These are phyloP conservation scores for Nakazawaea laoshanensis DNA, from an alignment of 805 yeast species.

Conservation along the genomic window DNA sequence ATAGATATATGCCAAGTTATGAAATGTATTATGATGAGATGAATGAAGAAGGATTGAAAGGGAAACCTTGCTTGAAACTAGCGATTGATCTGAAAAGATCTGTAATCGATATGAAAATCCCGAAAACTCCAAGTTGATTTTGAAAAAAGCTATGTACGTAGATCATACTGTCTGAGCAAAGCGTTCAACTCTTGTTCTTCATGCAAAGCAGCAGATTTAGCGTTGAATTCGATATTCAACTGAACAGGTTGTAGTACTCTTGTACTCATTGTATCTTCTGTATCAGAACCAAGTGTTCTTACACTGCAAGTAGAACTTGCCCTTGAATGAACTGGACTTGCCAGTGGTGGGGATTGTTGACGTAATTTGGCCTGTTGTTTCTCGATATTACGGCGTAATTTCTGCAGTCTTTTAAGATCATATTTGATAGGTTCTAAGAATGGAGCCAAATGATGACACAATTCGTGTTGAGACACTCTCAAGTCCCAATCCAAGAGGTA, in stretches of 20 bases:
- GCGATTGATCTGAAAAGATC: slow-evolving; percentile 9
- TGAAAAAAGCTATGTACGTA: not conserved
- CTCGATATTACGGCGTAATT: slow-evolving; percentile 17
- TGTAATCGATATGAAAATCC: slow-evolving; percentile 1
- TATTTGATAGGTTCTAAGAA: slow-evolving; percentile 45
- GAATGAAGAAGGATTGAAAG: slow-evolving; percentile 17
- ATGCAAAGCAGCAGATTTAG: slow-evolving; percentile 6
- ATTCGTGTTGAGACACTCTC: slow-evolving; percentile 34
- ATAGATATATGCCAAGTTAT: slow-evolving; percentile 83
- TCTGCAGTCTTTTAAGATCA: slow-evolving; percentile 22
- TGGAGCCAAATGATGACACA: slow-evolving; percentile 29
- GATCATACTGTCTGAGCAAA: slow-evolving; percentile 9
- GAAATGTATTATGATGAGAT: slow-evolving; percentile 49
- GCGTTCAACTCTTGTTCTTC: slow-evolving; percentile 9
- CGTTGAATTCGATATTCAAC: slow-evolving; percentile 1
- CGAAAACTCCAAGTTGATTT: slow-evolving; percentile 12
- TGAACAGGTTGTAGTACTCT: not conserved
- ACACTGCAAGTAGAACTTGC: slow-evolving; percentile 8
- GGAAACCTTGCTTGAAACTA: slow-evolving; percentile 8
- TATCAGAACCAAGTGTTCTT: slow-evolving; percentile 4
- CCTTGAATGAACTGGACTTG: slow-evolving; percentile 5
- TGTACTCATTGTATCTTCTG: slow-evolving; percentile 4
- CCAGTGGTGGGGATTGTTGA: slow-evolving; percentile 1
- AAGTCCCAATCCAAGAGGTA: slow-evolving; percentile 67
- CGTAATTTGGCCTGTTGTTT: slow-evolving; percentile 5